Base-by-base conservation (phyloP, 352 stramenopile species). In the Globisporangium barbulae region DNA sequence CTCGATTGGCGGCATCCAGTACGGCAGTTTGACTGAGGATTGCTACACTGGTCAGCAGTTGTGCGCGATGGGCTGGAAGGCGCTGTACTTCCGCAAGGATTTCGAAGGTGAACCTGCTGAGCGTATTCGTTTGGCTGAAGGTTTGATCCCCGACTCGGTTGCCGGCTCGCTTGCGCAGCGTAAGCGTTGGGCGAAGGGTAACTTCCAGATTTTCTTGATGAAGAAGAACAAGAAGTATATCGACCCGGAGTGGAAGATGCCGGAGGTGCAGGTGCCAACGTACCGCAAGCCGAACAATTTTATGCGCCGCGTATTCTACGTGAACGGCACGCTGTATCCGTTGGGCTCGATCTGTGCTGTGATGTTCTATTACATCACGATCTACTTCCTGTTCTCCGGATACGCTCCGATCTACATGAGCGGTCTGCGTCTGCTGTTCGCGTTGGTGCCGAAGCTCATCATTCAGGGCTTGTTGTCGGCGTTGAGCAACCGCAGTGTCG, bases 81-180 rank as follows among this genome's bases (percentile, higher is more conserved):
- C 71, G 37, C 65, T 92, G 53, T 94, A 93, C 72, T 94, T 91
- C 78, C 83, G 85, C 50, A 94, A 94, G 73, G 86, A 94, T 70
- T 92, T 94, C 33, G 86, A 94, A 74, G 86, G 86, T 13, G 84
- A 94, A 67, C 71, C 70, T 31, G 42, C 65, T 12, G 86, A 94
- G 69, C 86, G 86, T 64, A 81, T 94, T 50, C 86, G 86, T 56
- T 63, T 94, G 48, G 82, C 78, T 21, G 86, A 94, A 76, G 86
- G 86, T 53, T 35, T 88, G 50, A 85, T 94, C 33, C 86, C 86
- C 0, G 78, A 91, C 64, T 90, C 85, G n/a, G 86, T 94, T 6
- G 83, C 86, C 45, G 78, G 70, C 30, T 83, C 86, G 21, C 75
- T 94, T 53, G 81, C 86, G 5, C 86, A 94, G 68, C 86, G 86